phyloP scores from a whole-genome alignment of 2,329 filamentous ascomycete species.

The Fusarium devonianum region DNA sequence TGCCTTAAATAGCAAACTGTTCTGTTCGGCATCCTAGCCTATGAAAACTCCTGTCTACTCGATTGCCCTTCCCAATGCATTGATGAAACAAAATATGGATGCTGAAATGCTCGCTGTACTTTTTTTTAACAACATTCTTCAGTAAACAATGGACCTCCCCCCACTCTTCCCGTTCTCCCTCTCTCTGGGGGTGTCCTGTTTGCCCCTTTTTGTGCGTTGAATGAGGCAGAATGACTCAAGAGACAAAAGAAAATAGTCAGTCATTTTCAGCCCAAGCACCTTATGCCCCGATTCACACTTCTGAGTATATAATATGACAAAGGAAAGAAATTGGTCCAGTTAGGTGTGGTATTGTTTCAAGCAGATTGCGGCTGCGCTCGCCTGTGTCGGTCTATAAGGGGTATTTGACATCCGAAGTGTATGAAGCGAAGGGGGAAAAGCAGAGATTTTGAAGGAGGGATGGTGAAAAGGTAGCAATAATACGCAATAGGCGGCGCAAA shows the following conservation, averaged over 20 bases:
- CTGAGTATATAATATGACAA: slow-evolving; percentile 43
- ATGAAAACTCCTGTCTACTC: slow-evolving; percentile 29
- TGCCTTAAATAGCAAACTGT: slow-evolving; percentile 37
- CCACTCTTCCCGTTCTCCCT: slow-evolving; percentile 6
- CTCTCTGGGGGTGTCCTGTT: slow-evolving; percentile 28
- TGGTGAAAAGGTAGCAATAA: slow-evolving; percentile 34
- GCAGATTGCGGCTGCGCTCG: slow-evolving; percentile 41
- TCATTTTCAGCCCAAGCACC: slow-evolving; percentile 39
- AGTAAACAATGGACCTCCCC: slow-evolving; percentile 27
- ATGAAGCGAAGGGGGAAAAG: slow-evolving; percentile 38
- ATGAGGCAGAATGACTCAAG: slow-evolving; percentile 22
- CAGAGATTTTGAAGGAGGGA: slow-evolving; percentile 29
- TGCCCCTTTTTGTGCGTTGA: slow-evolving; percentile 29
- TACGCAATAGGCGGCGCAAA: slow-evolving; percentile 34
- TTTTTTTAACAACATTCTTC: slow-evolving; percentile 36
- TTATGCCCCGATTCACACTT: slow-evolving; percentile 37
- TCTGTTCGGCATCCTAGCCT: slow-evolving; percentile 34
- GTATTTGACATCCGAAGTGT: slow-evolving; percentile 48
- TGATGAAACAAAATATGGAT: slow-evolving; percentile 18
- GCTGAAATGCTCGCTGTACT: slow-evolving; percentile 35
- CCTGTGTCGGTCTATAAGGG: slow-evolving; percentile 49
- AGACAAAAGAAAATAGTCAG: slow-evolving; percentile 32
- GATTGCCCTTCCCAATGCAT: slow-evolving; percentile 22
- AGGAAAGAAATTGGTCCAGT: slow-evolving; percentile 44
- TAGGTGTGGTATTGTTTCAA: slow-evolving; percentile 41